Conservation (phyloP, 257 asterid species). For the Lavandula angustifolia region DNA sequence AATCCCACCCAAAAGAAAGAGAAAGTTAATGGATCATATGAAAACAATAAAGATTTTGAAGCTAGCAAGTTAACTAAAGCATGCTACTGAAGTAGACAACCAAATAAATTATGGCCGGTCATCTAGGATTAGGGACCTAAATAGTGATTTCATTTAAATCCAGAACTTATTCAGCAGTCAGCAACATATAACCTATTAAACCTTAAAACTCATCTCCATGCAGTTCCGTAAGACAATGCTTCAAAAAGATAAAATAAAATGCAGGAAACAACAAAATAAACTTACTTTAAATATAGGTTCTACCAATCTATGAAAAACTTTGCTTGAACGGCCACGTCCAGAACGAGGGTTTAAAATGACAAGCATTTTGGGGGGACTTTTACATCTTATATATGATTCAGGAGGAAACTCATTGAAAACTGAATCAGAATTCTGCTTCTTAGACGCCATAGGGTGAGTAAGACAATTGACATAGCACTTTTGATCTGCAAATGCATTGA, state of each 20-base stretch:
- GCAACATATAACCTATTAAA: conserved; percentile 3
- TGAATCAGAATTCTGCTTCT: conserved; percentile 64
- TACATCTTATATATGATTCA: conserved; percentile 80
- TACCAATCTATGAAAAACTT: conserved; percentile 80
- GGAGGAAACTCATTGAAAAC: conserved; percentile 76
- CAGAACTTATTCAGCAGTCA: neutral
- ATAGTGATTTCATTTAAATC: conserved; percentile 6
- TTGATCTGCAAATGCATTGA: conserved; percentile 93
- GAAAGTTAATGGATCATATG: conserved; percentile 20
- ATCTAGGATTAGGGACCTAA: conserved; percentile 13
- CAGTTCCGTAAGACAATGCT: conserved; percentile 1
- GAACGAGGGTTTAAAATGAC: conserved; percentile 95
- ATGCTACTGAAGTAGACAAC: conserved; percentile 1
- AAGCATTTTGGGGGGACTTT: conserved; percentile 87
- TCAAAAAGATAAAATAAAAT: neutral
- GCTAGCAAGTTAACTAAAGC: conserved; percentile 28
- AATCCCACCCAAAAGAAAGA: conserved; percentile 24
- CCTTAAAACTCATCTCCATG: neutral
- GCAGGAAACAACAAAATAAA: conserved; percentile 14
- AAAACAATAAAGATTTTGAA: conserved; percentile 13
- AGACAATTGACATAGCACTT: conserved; percentile 90
- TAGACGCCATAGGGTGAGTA: conserved; percentile 89
- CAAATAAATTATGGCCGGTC: conserved; percentile 13
- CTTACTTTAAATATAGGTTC: conserved; percentile 95
- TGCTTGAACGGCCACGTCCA: conserved; percentile 95